These are phyloP conservation scores for Thermochaetoides dissita DNA, from an alignment of 2,329 filamentous ascomycete genomes.

Conservation along the genomic window DNA sequence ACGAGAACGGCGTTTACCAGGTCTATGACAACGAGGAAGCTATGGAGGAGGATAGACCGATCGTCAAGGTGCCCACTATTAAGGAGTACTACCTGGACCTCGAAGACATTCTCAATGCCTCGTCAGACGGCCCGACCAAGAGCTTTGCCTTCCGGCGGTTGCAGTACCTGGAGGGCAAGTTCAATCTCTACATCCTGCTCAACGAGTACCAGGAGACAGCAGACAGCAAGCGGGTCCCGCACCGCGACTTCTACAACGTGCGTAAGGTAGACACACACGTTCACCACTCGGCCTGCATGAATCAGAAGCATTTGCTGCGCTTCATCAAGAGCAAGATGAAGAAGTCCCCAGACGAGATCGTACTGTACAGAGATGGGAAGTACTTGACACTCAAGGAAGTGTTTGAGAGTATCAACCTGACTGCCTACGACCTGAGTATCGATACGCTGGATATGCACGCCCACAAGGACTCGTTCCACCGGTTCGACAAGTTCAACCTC, in stretches of 20 bases:
- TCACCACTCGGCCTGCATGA: constrained; percentile 98
- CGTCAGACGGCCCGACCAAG: constrained; percentile 89
- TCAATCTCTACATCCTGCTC: constrained; percentile 81
- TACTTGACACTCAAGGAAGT: constrained; percentile 84
- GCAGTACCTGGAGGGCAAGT: constrained; percentile 93
- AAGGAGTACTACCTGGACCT: constrained; percentile 94
- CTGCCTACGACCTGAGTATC: constrained; percentile 93
- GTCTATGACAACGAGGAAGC: constrained; percentile 63
- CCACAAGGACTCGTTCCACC: constrained; percentile 94
- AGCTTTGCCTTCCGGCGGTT: constrained; percentile 91
- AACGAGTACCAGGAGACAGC: constrained; percentile 98
- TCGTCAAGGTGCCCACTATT: constrained; percentile 76
- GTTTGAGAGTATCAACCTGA: constrained; percentile 93
- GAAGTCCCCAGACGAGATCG: constrained; percentile 87
- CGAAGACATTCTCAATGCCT: constrained; percentile 74
- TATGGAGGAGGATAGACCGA: constrained; percentile 49
- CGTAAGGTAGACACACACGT: constrained; percentile 98
- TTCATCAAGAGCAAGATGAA: constrained; percentile 99
- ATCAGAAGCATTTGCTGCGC: constrained; percentile 92
- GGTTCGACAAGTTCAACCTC: constrained; percentile 98
- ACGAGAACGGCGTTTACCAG: constrained; percentile 79
- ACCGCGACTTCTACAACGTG: constrained; percentile 98
- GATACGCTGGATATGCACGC: constrained; percentile 99
- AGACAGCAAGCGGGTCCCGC: constrained; percentile 92
- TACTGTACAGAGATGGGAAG: constrained; percentile 83